These are phyloP conservation scores for Tolypocladium ovalisporum DNA, from an alignment of 2,329 filamentous ascomycete species.

Conservation along the genomic window DNA sequence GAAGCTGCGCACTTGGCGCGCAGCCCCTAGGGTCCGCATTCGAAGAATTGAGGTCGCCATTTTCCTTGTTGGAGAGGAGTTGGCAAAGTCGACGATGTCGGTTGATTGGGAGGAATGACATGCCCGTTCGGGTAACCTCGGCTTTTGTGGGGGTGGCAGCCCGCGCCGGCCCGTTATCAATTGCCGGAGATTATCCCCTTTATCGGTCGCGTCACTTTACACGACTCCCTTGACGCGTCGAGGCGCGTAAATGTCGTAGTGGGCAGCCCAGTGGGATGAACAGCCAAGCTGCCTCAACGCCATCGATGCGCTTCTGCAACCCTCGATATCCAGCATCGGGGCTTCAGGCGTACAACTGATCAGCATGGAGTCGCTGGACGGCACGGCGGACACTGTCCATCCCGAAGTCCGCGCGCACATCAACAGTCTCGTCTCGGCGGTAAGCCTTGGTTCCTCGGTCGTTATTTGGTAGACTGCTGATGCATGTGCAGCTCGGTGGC, in stretches of 20 bases:
- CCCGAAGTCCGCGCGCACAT: constrained; percentile 89
- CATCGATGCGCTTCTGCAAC: background rate
- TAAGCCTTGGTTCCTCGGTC: constrained; percentile 33
- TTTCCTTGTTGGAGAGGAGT: constrained; percentile 5
- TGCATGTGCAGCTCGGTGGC: constrained; percentile 60
- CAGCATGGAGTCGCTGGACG: constrained; percentile 44
- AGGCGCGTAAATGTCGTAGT: constrained; percentile 8
- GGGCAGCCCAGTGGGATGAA: background rate
- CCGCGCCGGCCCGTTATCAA: background rate
- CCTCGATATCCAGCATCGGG: background rate
- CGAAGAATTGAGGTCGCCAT: constrained; percentile 31
- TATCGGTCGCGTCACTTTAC: constrained; percentile 4
- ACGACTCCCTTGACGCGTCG: constrained; percentile 9
- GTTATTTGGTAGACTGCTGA: constrained; percentile 8
- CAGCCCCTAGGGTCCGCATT: constrained; percentile 21
- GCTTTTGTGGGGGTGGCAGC: constrained; percentile 15
- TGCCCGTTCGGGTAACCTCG: constrained; percentile 30
- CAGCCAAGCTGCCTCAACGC: background rate
- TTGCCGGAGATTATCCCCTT: constrained; percentile 6
- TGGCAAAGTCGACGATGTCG: constrained; percentile 1
- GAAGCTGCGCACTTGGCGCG: constrained; percentile 46
- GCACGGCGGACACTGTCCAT: constrained; percentile 57
- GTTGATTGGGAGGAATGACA: constrained; percentile 7
- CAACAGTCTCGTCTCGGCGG: constrained; percentile 86
- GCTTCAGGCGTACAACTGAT: background rate